Evolutionary conservation across 78 protist genomes (phyloP).

Genomic region (Corallochytrium limacisporum): DNA sequence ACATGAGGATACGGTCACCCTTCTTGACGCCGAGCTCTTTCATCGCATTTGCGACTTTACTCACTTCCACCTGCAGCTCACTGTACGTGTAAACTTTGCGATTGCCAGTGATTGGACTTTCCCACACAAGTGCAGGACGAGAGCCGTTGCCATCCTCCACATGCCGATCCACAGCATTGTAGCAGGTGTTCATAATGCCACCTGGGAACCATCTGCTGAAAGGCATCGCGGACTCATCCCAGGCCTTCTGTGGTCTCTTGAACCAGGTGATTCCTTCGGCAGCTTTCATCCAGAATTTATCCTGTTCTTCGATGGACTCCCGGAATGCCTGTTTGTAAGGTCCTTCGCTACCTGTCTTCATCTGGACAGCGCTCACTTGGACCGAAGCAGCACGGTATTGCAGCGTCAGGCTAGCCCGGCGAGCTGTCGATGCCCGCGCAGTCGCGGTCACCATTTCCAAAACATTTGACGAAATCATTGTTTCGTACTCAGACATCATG

Average conservation of each 20-base stretch:
- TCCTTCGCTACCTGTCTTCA: too few relatives aligned
- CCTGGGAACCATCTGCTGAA: conserved; percentile 49
- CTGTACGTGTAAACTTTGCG: conserved; percentile 5
- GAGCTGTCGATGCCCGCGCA: too few relatives aligned
- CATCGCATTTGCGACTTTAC: conserved; percentile 20
- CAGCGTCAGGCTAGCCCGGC: too few relatives aligned
- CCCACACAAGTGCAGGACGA: conserved; percentile 9
- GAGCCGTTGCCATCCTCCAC: not conserved
- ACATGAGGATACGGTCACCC: conserved; percentile 37
- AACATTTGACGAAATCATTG: too few relatives aligned
- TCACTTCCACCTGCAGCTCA: conserved; percentile 18
- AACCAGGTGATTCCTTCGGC: not conserved
- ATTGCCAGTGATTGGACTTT: conserved; percentile 3
- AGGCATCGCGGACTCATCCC: not conserved
- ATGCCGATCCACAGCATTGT: conserved; percentile 40
- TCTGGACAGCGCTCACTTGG: too few relatives aligned
- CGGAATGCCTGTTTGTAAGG: too few relatives aligned
- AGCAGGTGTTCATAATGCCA: conserved; percentile 49
- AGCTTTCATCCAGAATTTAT: too few relatives aligned
- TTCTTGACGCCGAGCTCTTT: conserved; percentile 22
- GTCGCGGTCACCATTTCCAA: too few relatives aligned
- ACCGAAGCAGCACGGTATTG: too few relatives aligned
- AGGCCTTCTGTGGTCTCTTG: not conserved
- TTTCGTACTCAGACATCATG: too few relatives aligned
- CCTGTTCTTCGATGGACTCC: too few relatives aligned